Base-by-base conservation (phyloP, 179 eudicot species). In the Camellia oleifera region DNA sequence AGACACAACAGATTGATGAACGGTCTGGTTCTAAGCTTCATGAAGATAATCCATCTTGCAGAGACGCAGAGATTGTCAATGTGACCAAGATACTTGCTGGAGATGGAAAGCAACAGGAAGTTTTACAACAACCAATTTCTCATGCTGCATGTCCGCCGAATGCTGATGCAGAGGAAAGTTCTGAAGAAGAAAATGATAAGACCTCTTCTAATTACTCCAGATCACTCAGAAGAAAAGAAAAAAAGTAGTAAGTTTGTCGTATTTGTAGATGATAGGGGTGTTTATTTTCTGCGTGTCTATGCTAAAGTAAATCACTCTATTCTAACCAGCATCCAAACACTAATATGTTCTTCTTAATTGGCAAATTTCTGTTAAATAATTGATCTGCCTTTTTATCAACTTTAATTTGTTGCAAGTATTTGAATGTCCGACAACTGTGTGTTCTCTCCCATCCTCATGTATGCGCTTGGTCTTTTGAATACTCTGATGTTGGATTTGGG, bases 131-230 rank as follows among this genome's bases (percentile, higher is more conserved):
- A 77, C 82, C 64, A 53, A 69, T 71, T 68, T 23, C 72, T 56
- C 79, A 78, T 80, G 79, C 74, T 68, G 48, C 74, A 44, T 61
- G 75, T 74, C 76, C 62, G 48, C 72, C 82, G 77, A 78, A 82
- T 56, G 69, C 60, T 71, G 78, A 83, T 70, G 81, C 73, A 58
- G 89, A 80, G 77, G 88, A 57, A 82, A 64, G 63, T 52, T 77
- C 69, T 26, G 84, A 79, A 81, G 85, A 82, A 75, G 82, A 84
- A 79, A 74, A 66, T 74, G 78, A 65, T 3, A 56, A 42, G 67
- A 5, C 60, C 62, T 44, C 78, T 78, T 80, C 83, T 61, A 78
- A 80, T 70, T 52, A 73, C 54, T 48, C 62, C 42, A 82, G 79
- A 69, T 72, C 52, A 80, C 73, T 78, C 58, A 61, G 80, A n/a